Conservation (phyloP, 2,329 filamentous ascomycete species). For the Neofusicoccum cordaticola region DNA sequence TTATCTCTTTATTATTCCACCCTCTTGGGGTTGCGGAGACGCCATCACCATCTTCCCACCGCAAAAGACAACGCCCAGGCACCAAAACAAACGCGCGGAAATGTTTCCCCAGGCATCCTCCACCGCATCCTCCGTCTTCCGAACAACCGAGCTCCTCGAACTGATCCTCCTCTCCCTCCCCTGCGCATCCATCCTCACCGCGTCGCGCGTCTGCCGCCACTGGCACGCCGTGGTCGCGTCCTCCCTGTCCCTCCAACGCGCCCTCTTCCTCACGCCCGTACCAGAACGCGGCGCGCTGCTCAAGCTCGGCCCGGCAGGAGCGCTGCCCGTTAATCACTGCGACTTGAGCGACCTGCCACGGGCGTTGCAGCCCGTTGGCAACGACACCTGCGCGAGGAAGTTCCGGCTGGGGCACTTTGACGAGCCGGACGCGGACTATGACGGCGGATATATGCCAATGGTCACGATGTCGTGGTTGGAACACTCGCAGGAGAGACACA, state of each 20-base stretch:
- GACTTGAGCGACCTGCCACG: background rate
- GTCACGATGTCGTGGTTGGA: background rate
- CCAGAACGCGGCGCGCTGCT: background rate
- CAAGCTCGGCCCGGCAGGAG: background rate
- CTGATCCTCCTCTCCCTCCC: conserved; percentile 6
- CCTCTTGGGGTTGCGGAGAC: no score
- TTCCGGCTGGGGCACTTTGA: conserved; percentile 8
- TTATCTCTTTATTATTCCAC: no score
- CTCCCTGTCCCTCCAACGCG: conserved; percentile 2
- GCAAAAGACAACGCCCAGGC: no score
- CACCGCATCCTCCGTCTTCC: background rate
- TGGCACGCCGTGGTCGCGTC: background rate
- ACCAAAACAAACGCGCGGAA: no score
- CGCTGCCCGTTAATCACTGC: background rate
- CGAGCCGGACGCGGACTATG: conserved; percentile 4
- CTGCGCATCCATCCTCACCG: background rate
- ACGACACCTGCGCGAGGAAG: background rate
- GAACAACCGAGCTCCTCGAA: conserved; percentile 13
- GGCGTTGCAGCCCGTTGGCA: background rate
- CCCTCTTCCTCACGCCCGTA: conserved; percentile 5
- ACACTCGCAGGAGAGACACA: background rate
- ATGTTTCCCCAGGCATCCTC: background rate
- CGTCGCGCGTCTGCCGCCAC: background rate
- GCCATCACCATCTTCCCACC: no score
- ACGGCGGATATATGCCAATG: conserved; percentile 16